These are phyloP conservation scores for Sporothrix brunneoviolacea DNA, from an alignment of 2,329 filamentous ascomycete genomes.

Conservation along the genomic window DNA sequence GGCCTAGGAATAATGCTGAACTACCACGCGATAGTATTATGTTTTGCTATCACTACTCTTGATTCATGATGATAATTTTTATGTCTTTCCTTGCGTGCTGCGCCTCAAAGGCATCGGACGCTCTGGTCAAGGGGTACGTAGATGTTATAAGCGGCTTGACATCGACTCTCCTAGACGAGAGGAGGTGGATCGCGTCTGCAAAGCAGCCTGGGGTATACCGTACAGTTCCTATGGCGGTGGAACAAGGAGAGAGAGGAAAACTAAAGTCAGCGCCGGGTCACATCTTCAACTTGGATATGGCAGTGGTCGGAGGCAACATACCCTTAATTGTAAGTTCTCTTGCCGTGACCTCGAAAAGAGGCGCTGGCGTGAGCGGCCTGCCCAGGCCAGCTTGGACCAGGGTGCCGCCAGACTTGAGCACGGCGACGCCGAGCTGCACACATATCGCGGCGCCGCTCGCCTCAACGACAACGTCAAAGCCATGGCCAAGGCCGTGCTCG, in stretches of 20 bases:
- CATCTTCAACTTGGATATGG: too few relatives aligned
- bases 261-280: too few relatives aligned
- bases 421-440: conserved; percentile 21
- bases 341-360: conserved; percentile 21
- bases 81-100: conserved; percentile 20
- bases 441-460: conserved; percentile 23
- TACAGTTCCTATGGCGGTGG: conserved; percentile 20
- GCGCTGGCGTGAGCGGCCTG: conserved; percentile 18
- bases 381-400: conserved; percentile 22
- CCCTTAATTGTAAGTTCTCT: conserved; percentile 23
- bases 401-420: conserved; percentile 22
- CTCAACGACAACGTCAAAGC: conserved; percentile 22
- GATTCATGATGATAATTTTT: conserved; percentile 22
- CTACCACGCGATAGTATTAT: too few relatives aligned
- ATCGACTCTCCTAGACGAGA: conserved; percentile 19
- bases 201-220: conserved; percentile 24
- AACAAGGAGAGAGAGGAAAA: background rate
- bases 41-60: conserved; percentile 14
- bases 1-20: too few relatives aligned
- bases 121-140: conserved; percentile 20
- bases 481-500: conserved; percentile 16
- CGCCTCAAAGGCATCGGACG: conserved; percentile 20
- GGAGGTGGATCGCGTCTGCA: conserved; percentile 21
- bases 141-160: conserved; percentile 23
- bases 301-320: conserved; percentile 4